Conservation (phyloP, 331 rosid species). For the Quercus tomentella region DNA sequence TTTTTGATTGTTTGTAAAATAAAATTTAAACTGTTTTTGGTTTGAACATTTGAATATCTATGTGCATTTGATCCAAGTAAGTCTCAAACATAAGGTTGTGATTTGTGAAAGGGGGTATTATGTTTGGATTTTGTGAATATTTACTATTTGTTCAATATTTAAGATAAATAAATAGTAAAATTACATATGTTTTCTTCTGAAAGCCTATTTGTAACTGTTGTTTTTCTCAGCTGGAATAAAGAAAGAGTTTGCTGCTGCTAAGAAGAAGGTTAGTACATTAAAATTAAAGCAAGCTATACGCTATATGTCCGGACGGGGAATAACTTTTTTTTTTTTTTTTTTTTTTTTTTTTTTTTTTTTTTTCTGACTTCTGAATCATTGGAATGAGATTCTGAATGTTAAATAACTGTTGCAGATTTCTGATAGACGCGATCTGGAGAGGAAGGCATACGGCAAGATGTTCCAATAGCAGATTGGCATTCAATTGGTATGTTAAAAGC, state of each 20-base stretch:
- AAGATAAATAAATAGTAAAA: background rate
- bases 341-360: too few species aligned
- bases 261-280: conserved; percentile 56
- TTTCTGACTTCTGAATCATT: too few species aligned
- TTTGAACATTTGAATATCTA: background rate
- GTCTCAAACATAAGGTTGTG: too few species aligned
- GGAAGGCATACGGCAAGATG: conserved; percentile 77
- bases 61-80: too few species aligned
- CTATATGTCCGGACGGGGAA: background rate
- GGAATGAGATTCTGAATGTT: background rate
- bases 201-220: conserved; percentile 10
- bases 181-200: background rate
- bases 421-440: conserved; percentile 68
- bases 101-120: too few species aligned
- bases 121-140: too few species aligned
- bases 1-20: too few species aligned
- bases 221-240: conserved; percentile 75
- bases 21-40: background rate
- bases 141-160: background rate
- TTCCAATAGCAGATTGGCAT: conserved; percentile 43
- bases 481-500: conserved; percentile 30
- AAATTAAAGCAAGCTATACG: conserved; percentile 3
- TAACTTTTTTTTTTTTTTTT: background rate
- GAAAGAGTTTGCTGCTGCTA: conserved; percentile 72
- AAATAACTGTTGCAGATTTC: conserved; percentile 48